phyloP scores from a whole-genome alignment of 2,329 filamentous ascomycete genomes.

The Madurella fahalii region DNA sequence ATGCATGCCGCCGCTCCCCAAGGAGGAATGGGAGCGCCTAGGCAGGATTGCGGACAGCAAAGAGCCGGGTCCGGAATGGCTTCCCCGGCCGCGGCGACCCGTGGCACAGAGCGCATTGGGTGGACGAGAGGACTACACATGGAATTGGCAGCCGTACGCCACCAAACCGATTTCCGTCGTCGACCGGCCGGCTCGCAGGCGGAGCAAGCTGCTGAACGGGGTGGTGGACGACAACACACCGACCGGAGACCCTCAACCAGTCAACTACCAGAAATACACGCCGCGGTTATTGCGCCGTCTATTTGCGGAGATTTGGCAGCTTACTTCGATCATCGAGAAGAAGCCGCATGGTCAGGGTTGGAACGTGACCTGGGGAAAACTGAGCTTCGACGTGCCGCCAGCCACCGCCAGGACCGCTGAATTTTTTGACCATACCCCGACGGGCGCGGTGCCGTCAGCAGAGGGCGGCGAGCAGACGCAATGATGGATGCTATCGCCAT shows the following conservation, averaged over 20 bases:
- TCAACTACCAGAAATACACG: conserved; percentile 34
- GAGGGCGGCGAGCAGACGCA: conserved; percentile 1
- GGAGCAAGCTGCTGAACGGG: conserved; percentile 35
- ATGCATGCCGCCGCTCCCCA: conserved; percentile 51
- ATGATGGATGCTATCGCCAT: not conserved
- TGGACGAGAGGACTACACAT: conserved; percentile 16
- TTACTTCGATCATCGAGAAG: conserved; percentile 40
- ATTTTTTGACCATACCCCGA: conserved; percentile 48
- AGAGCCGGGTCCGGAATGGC: conserved; percentile 35
- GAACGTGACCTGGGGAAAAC: conserved; percentile 46
- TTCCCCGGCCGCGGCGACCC: conserved; percentile 35
- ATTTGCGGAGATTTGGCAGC: conserved; percentile 44
- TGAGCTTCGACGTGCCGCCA: conserved; percentile 26
- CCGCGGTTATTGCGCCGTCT: conserved; percentile 45
- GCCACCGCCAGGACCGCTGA: conserved; percentile 35
- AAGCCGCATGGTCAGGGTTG: conserved; percentile 24
- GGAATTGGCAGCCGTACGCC: conserved; percentile 44
- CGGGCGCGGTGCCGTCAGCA: conserved; percentile 23
- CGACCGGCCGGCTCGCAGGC: conserved; percentile 36
- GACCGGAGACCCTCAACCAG: conserved; percentile 29
- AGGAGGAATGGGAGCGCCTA: conserved; percentile 54
- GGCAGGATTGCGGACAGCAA: conserved; percentile 42
- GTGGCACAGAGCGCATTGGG: conserved; percentile 24
- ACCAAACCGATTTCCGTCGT: conserved; percentile 36
- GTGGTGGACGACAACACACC: conserved; percentile 35